These are phyloP conservation scores for Lunularia cruciata DNA, from an alignment of 225 moss, liverwort and hornwort species.

Conservation along the genomic window DNA sequence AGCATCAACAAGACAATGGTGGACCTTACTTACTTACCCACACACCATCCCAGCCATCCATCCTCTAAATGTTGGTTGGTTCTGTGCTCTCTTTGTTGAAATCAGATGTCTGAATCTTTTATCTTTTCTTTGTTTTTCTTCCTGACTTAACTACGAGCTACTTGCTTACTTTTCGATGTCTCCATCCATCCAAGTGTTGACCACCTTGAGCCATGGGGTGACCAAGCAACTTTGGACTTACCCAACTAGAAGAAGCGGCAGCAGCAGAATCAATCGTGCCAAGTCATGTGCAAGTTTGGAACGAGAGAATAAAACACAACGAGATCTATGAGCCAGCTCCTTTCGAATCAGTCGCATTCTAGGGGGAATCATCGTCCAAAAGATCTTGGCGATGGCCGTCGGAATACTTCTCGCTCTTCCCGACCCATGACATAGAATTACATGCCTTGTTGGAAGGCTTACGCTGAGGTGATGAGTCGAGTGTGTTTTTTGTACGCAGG, in stretches of 20 bases:
- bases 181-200: too few species aligned
- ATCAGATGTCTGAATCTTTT: background rate
- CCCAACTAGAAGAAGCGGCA: too few species aligned
- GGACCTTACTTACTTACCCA: background rate
- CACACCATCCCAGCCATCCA: background rate
- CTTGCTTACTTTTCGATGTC: too few species aligned
- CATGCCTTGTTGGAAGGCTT: constrained; percentile 4
- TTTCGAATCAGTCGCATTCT: too few species aligned
- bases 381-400: background rate
- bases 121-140: background rate
- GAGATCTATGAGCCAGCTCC: constrained; percentile 6
- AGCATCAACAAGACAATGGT: background rate
- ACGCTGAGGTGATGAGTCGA: background rate
- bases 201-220: background rate
- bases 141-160: background rate
- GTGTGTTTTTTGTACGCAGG: background rate
- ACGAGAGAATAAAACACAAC: background rate
- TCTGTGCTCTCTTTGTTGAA: too few species aligned
- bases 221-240: too few species aligned
- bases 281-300: background rate
- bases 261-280: background rate
- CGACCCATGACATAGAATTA: background rate
- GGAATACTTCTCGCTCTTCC: background rate
- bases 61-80: background rate
- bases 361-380: too few species aligned